Base-by-base conservation (phyloP, 2,329 filamentous ascomycete species). In the Xylariales sp. region DNA sequence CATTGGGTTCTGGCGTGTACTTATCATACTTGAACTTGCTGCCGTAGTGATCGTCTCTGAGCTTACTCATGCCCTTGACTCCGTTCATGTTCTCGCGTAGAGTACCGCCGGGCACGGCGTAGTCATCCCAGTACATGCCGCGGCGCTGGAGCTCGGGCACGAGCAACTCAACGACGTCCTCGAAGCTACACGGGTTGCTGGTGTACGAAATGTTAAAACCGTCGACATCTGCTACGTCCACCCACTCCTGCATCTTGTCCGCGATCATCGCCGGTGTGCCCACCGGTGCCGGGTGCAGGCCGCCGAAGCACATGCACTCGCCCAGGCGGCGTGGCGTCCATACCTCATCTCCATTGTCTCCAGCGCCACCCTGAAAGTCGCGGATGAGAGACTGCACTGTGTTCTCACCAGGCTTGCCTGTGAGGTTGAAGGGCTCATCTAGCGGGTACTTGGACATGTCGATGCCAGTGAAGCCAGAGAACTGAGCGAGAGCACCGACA, bases 61-160 rank as follows among this genome's bases (percentile, higher is more conserved):
- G 23, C 23, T 25, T 25, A n/a, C 23, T 25, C 8, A n/a, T n/a
- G 23, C 23, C 23, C 23, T 25, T 25, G 15, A 18, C n/a, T 32
- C 13, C 15, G 15, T 32, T 18, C 29, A 32, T 32, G 18, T 32
- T 32, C 17, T 32, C 29, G 17, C 29, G 29, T 13, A 32, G 14
- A 19, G 29, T 32, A n/a, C 29, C 29, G 17, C 29, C 13, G 15
- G 29, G 29, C 17, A 20, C 29, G 7, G 29, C 29, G 15, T 32
- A 32, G 5, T 32, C 29, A 8, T 32, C 20, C 29, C 29, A 32
- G 29, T 32, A 32, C 29, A n/a, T 32, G 14, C 29, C 29, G 5
- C 29, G 14, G 14, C n/a, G 12, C 17, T 32, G 29, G 20, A 32
- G 29, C n/a, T 15, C 29, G 17, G 29, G 29, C 3, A 32, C 17